These are phyloP conservation scores for Populus ilicifolia DNA, from an alignment of 345 rosid genomes.

Conservation along the genomic window DNA sequence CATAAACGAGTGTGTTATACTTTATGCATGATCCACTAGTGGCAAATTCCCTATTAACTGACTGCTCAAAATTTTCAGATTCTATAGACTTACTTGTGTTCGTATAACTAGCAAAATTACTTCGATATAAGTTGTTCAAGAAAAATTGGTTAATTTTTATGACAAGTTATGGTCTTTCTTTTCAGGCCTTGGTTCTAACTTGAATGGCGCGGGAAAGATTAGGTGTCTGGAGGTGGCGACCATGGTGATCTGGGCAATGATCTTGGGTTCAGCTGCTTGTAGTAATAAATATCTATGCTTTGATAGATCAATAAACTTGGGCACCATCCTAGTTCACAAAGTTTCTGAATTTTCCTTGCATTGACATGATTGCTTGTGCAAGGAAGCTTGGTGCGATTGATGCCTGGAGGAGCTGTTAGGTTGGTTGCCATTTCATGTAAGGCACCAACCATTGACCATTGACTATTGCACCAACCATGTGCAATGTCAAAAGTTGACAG, in stretches of 20 bases:
- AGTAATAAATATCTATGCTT: background rate
- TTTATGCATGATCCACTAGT: too few species aligned
- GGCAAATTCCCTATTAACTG: too few species aligned
- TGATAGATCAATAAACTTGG: background rate
- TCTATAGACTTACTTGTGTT: too few species aligned
- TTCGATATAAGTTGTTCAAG: slow-evolving; percentile 4
- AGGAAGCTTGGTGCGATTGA: background rate
- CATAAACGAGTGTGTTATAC: too few species aligned
- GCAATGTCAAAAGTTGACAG: too few species aligned
- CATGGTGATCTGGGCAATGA: slow-evolving; percentile 83
- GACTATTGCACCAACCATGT: too few species aligned
- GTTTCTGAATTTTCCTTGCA: background rate
- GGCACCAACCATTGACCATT: too few species aligned
- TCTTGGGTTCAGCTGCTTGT: slow-evolving; percentile 6
- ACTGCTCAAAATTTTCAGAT: too few species aligned
- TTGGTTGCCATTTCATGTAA: too few species aligned
- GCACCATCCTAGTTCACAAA: background rate
- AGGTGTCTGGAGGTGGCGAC: slow-evolving; percentile 70
- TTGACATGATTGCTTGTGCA: background rate
- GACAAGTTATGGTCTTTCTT: slow-evolving; percentile 4
- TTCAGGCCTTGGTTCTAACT: slow-evolving; percentile 75
- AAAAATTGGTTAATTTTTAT: background rate
- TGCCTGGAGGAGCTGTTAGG: background rate
- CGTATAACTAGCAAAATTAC: background rate
- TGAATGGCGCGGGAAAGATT: slow-evolving; percentile 78